phyloP scores from a whole-genome alignment of 331 rosid species.

The Rosa hybrid region DNA sequence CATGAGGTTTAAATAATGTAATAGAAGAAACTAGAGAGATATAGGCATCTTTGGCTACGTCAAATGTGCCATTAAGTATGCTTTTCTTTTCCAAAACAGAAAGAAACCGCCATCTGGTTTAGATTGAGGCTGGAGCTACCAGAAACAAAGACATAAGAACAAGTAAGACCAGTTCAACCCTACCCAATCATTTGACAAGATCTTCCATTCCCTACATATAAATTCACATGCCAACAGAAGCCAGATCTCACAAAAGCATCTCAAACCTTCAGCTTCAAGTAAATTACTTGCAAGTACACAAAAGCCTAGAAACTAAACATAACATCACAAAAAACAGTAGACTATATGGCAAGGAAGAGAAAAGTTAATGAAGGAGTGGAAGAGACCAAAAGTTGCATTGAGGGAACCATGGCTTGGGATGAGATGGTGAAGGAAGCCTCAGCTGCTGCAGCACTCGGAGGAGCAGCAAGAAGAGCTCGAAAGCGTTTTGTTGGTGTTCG shows the following conservation, averaged over 20 bases:
- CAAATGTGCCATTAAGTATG: conserved; percentile 37
- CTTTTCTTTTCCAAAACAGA: neutral
- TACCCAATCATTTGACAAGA: conserved; percentile 23
- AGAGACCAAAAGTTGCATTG: conserved; percentile 39
- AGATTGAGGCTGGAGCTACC: conserved; percentile 33
- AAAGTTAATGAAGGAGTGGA: conserved; percentile 45
- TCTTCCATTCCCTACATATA: conserved; percentile 35
- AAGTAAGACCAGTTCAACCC: conserved; percentile 48
- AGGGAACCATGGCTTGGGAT: conserved; percentile 66
- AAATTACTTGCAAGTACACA: conserved; percentile 4
- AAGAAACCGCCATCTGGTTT: conserved; percentile 40
- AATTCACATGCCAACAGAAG: conserved; percentile 29
- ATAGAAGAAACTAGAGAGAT: conserved; percentile 16
- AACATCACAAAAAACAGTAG: conserved; percentile 3
- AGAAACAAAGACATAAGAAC: conserved; percentile 33
- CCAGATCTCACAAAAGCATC: conserved; percentile 30
- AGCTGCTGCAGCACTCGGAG: conserved; percentile 56
- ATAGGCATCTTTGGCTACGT: conserved; percentile 43
- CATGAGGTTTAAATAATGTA: conserved; percentile 6
- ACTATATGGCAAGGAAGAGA: conserved; percentile 81
- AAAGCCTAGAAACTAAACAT: conserved; percentile 9
- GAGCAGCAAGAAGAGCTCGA: conserved; percentile 48
- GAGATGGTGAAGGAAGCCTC: conserved; percentile 85
- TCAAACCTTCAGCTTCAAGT: conserved; percentile 20
- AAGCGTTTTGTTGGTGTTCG: conserved; percentile 87